phyloP scores from a whole-genome alignment of 208 protist species.

The Acanthamoeba culbertsoni region DNA sequence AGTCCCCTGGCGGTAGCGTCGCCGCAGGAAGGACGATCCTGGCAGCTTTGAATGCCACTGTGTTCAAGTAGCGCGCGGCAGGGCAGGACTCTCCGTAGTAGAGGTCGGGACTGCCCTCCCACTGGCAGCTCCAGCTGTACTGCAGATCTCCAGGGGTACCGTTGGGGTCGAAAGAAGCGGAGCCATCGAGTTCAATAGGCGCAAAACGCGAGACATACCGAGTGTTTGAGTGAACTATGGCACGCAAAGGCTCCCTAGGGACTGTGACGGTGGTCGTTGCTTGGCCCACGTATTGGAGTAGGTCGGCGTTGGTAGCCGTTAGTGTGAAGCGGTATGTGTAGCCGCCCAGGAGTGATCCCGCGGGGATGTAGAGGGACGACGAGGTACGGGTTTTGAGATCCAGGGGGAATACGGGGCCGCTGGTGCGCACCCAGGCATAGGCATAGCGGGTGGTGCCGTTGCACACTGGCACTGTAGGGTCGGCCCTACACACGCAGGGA shows the following conservation, averaged over 20 bases:
- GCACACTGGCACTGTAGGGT: background rate
- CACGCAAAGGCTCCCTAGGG: background rate
- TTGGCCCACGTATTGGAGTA: background rate
- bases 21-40: background rate
- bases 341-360: background rate
- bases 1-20: background rate
- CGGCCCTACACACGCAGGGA: background rate
- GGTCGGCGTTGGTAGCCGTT: background rate
- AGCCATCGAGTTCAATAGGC: constrained; percentile 1
- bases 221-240: background rate
- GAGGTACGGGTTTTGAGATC: background rate
- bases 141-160: background rate
- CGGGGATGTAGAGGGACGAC: background rate
- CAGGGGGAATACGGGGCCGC: background rate
- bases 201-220: background rate
- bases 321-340: background rate
- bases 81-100: background rate
- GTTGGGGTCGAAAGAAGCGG: background rate
- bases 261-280: background rate
- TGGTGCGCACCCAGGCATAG: constrained; percentile 8
- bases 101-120: background rate
- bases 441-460: background rate
- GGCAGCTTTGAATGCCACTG: background rate
- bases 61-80: background rate
- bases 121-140: background rate